A percentile compares a stretch with the other conserved stretches of the same genome.
These are phyloP conservation scores for Teunomyces cretensis DNA, from an alignment of 805 yeast genomes.

Conservation along the genomic window DNA sequence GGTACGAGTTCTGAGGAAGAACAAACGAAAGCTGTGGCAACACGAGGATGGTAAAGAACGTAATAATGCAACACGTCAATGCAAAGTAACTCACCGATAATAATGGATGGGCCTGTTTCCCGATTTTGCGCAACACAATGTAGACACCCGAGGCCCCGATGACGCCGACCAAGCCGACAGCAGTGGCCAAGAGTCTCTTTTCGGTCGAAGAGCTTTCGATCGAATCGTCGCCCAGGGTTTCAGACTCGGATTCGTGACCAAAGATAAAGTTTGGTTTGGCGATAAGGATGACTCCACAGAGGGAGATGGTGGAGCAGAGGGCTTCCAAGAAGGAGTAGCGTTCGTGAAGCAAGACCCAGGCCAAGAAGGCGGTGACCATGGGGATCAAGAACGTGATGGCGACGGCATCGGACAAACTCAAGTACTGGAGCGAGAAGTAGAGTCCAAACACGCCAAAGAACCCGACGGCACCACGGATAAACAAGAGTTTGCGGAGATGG, in stretches of 20 bases:
- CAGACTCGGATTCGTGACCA: slow-evolving; percentile 39
- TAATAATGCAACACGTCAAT: slow-evolving; percentile 52
- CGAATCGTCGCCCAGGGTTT: slow-evolving; percentile 30
- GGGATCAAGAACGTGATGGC: slow-evolving; percentile 80
- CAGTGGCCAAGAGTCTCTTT: slow-evolving; percentile 60
- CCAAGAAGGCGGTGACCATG: slow-evolving; percentile 69
- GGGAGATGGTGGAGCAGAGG: slow-evolving; percentile 63
- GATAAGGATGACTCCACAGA: slow-evolving; percentile 74
- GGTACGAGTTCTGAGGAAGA: slow-evolving; percentile 57
- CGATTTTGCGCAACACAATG: slow-evolving; percentile 71
- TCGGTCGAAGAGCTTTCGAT: slow-evolving; percentile 54
- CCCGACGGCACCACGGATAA: slow-evolving; percentile 69
- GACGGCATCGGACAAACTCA: slow-evolving; percentile 78
- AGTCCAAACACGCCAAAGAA: slow-evolving; percentile 74
- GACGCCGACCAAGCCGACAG: slow-evolving; percentile 65
- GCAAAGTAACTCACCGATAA: slow-evolving; percentile 79
- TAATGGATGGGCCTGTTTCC: slow-evolving; percentile 76
- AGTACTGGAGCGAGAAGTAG: slow-evolving; percentile 70
- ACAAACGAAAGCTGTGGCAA: slow-evolving; percentile 61
- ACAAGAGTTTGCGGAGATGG: slow-evolving; percentile 51
- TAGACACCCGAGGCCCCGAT: slow-evolving; percentile 69
- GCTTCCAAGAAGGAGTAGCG: slow-evolving; percentile 66
- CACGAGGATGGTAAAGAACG: slow-evolving; percentile 50
- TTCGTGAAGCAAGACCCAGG: slow-evolving; percentile 67
- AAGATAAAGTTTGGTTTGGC: slow-evolving; percentile 79